Evolutionary conservation across 305 asterid species (phyloP).

Genomic region (Euphrasia arctica): DNA sequence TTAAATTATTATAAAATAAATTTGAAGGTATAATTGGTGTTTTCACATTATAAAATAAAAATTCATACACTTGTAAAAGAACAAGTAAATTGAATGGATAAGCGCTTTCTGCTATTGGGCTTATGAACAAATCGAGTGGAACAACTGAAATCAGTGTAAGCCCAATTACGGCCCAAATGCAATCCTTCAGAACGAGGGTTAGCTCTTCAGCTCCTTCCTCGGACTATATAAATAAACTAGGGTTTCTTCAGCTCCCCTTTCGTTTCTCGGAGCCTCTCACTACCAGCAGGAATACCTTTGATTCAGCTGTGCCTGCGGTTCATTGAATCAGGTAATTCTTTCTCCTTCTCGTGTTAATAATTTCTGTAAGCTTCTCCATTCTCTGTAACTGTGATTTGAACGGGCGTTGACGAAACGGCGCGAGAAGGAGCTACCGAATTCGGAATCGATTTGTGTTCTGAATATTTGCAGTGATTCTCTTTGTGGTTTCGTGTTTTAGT

Average conservation of each 20-base stretch:
- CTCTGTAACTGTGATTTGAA: not conserved
- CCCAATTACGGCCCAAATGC: slow-evolving; percentile 19
- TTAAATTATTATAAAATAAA: too few relatives aligned
- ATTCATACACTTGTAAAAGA: too few relatives aligned
- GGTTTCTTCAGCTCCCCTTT: slow-evolving; percentile 6
- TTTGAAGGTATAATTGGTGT: too few relatives aligned
- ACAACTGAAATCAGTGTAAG: not conserved
- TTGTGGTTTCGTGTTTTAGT: not conserved
- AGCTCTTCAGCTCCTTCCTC: not conserved
- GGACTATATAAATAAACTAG: slow-evolving; percentile 18
- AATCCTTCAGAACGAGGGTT: too few relatives aligned
- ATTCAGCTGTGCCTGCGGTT: slow-evolving; percentile 3
- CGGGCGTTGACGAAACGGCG: not conserved
- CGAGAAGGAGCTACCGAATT: not conserved
- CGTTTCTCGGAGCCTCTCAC: slow-evolving; percentile 11
- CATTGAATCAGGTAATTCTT: slow-evolving; percentile 19
- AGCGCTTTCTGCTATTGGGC: too few relatives aligned
- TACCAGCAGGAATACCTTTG: slow-evolving; percentile 8
- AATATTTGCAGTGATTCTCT: not conserved
- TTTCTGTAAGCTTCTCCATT: not conserved
- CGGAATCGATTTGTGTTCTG: not conserved
- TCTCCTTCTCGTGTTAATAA: not conserved
- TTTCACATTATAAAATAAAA: too few relatives aligned
- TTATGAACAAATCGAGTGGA: too few relatives aligned
- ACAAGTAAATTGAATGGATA: too few relatives aligned